Base-by-base conservation (phyloP, 2,329 filamentous ascomycete species). In the Coleophoma eucalyptorum region DNA sequence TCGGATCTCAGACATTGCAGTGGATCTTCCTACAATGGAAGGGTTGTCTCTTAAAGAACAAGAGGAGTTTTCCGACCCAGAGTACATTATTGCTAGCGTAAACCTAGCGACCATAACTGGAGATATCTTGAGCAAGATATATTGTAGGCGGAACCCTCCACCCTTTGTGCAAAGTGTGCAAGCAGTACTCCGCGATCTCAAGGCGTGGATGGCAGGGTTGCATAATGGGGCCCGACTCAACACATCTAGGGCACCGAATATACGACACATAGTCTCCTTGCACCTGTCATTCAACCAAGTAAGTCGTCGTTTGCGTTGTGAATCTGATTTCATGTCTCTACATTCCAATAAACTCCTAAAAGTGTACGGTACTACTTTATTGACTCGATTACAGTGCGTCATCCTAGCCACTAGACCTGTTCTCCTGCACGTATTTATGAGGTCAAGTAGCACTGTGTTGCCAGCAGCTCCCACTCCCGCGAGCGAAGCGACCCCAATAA, bases 351-450 rank as follows among this genome's bases (percentile, higher is more conserved):
- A 26, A 5, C 26, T 26, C 26, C 5, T 26, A 7, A 26, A 5
- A 26, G 6, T 26, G 26, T 26, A 26, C 10, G 26, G 26, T 26
- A 26, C 2, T 26, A 26, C 6, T 8, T 26, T 26, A 26, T 26
- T 26, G 26, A 26, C 26, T 26, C 10, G 0, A 21, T 15, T 35
- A 3, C 20, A 67, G 68, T 72, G 69, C 16, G 69, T 73, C 0
- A 70, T 72, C 2, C 58, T 72, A 1, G 71, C 68, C 1, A 72
- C 70, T 2, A 59, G 69, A 0, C 69, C 70, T 1, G 59, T 72
- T 0, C 50, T 73, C 1, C 60, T 73, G 0, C 71, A 69, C 0
- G 64, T 72, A 0, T 58, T 73, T 0, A 71, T 68, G 44, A 67
- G 72, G 48, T 58, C 68, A 3, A 51, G 70, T 65, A 60, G 6